Evolutionary conservation across 331 rosid genomes (phyloP), one percentile per base, ranked within the genome.

Genomic region (Dryas integrifolia): DNA sequence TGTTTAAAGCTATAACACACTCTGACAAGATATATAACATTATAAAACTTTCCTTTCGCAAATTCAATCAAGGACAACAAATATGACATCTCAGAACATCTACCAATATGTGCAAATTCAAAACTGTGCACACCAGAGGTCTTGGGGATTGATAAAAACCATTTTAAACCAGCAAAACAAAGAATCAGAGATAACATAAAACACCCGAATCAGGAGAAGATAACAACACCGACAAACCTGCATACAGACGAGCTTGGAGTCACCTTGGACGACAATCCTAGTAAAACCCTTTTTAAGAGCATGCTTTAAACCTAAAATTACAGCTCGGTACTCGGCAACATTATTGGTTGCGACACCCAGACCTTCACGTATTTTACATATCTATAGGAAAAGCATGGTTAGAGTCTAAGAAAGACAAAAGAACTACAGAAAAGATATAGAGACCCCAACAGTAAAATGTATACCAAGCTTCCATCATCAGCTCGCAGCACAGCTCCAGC

Each of bases 321-420:
- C 77, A 40, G 89, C 86, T 64, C 92, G 89, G 84, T 95, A 95
- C 67, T 95, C 97, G 1, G 98, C 97, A 74, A 84, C 90, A 58
- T 80, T 80, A 56, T 65, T 69, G 69, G 74, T 80, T 13, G 76
- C 92, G 26, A 77, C 40, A 44, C 98, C 97, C 68, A 82, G 68
- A 72, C 98, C 98, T 88, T 95, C 96, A 71, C 96, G 88, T 81
- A 91, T 78, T 82, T 88, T 88, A 85, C 90, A 88, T 65, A 89
- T 83, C 97, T 94, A 80, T 69, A 44, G 44, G 73, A 78, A 53
- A 57, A 81, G 70, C 76, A 82, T 68, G 60, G 73, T 86, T 79
- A 86, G 78, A 72, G 58, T 9, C 16, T 24, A 62, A 41, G 58
- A 14, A 49, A 26, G 9, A 51, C 57, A 16, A 63, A 35, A 48